These are phyloP conservation scores for Cyberlindnera galapagoensis DNA, from an alignment of 805 yeast species.

Conservation along the genomic window DNA sequence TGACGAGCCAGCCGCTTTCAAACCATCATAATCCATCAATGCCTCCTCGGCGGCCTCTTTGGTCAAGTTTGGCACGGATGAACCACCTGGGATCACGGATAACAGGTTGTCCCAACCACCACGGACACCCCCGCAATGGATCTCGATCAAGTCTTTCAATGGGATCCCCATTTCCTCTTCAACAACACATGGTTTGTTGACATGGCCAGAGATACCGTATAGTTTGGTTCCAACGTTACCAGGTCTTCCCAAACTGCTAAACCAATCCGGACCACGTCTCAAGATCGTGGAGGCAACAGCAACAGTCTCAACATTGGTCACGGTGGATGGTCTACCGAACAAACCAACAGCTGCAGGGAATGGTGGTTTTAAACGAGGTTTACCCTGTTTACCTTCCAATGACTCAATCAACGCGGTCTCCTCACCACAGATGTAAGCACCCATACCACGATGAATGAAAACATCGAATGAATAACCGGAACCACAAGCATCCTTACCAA, in stretches of 20 bases:
- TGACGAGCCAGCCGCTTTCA: constrained; percentile 80
- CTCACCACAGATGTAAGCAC: constrained; percentile 90
- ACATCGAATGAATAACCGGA: constrained; percentile 81
- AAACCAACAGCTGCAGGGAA: constrained; percentile 93
- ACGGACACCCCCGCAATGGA: constrained; percentile 84
- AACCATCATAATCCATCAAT: constrained; percentile 83
- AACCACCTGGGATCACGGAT: constrained; percentile 88
- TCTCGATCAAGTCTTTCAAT: constrained; percentile 72
- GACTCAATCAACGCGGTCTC: constrained; percentile 88
- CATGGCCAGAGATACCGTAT: constrained; percentile 85
- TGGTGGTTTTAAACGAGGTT: constrained; percentile 91
- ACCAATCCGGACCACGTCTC: constrained; percentile 89
- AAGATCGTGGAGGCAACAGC: constrained; percentile 86
- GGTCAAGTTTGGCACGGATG: constrained; percentile 79
- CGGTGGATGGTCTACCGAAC: constrained; percentile 87
- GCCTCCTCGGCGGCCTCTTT: constrained; percentile 59
- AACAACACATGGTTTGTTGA: constrained; percentile 86
- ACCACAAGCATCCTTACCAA: constrained; percentile 85
- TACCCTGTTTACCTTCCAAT: constrained; percentile 88
- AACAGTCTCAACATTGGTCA: constrained; percentile 86
- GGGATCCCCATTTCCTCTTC: constrained; percentile 95
- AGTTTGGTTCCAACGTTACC: constrained; percentile 80
- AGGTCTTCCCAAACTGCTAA: constrained; percentile 76
- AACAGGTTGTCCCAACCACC: constrained; percentile 92
- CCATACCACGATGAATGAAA: constrained; percentile 86